Conservation (phyloP, 805 yeast species). For the Zygotorulaspora florentina region DNA sequence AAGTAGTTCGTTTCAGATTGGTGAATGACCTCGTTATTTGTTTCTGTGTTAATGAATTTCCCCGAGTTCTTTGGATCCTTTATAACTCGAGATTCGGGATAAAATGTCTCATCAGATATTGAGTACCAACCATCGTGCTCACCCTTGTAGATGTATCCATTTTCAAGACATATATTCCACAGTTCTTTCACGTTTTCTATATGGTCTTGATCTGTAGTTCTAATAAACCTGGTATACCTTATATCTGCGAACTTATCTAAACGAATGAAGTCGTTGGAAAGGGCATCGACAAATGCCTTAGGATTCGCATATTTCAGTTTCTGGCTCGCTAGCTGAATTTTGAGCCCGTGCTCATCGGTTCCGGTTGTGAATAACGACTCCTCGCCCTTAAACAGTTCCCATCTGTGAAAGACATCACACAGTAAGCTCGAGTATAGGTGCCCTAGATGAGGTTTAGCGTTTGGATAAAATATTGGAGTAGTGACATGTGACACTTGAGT, state of each 20-base stretch:
- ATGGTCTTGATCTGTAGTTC: constrained; percentile 90
- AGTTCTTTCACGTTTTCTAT: constrained; percentile 55
- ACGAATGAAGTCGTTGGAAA: constrained; percentile 57
- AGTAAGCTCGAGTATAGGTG: constrained; percentile 85
- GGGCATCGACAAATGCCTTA: constrained; percentile 64
- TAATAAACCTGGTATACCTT: constrained; percentile 67
- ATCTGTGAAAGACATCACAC: constrained; percentile 73
- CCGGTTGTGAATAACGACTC: constrained; percentile 73
- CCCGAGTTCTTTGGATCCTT: constrained; percentile 25
- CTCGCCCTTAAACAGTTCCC: constrained; percentile 50
- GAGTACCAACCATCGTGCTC: constrained; percentile 93
- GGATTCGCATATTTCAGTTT: constrained; percentile 48
- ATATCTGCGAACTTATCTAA: constrained; percentile 60
- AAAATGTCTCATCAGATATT: constrained; percentile 89
- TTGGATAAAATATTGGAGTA: constrained; percentile 94
- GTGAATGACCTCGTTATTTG: constrained; percentile 69
- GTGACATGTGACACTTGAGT: constrained; percentile 48
- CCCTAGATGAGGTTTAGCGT: constrained; percentile 92
- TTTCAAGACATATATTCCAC: constrained; percentile 60
- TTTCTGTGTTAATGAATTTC: constrained; percentile 47
- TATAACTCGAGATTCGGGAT: constrained; percentile 72
- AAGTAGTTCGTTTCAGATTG: constrained; percentile 84
- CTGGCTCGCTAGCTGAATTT: constrained; percentile 82
- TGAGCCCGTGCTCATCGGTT: constrained; percentile 95
- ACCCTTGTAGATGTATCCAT: constrained; percentile 75